Evolutionary conservation across 139 green algal species (phyloP), one percentile per base, ranked within the genome.

Genomic region (Chlamydomonas schloesseri): DNA sequence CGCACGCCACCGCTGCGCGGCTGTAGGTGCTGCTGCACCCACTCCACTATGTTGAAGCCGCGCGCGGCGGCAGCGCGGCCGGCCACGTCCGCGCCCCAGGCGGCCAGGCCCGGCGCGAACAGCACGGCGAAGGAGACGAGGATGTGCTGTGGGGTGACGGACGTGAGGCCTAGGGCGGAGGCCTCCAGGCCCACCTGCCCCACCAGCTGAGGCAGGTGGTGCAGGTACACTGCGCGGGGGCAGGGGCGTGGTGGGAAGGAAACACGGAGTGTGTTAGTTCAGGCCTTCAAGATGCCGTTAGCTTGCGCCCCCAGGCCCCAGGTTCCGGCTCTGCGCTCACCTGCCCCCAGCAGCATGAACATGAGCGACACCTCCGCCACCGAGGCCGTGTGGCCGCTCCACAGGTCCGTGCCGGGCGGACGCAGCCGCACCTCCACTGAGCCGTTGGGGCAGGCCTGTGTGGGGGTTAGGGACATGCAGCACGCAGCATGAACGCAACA

Each of bases 301-400:
- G 53, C 13, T 23, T 58, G 53, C 53, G 53, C 13, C n/a, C n/a
- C n/a, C n/a, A n/a, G n/a, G n/a, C n/a, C n/a, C n/a, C n/a, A n/a
- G n/a, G n/a, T n/a, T n/a, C n/a, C n/a, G n/a, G n/a, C n/a, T n/a
- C n/a, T n/a, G n/a, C 21, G 9, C 55, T 73, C 82, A 89, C 89
- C 86, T 55, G 88, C 77, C 0, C 95, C 95, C 74, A 96, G 82
- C 73, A 98, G 91, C 84, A 97, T 93, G 83, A 96, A 96, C 84
- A 94, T 81, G 33, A 98, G 88, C 18, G 81, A 65, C 21, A 94
- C 79, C 86, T 98, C 95, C 10, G 81, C 82, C 29, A 50, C 73
- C 29, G 80, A 90, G 36, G 91, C 34, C 71, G 91, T 91, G 89
- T 97, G 93, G 18, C 57, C 86, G 47, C 79, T 84, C 93, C 88